phyloP scores from a whole-genome alignment of 371 early-diverging fungal genomes.

The Syncephalastrum racemosum region DNA sequence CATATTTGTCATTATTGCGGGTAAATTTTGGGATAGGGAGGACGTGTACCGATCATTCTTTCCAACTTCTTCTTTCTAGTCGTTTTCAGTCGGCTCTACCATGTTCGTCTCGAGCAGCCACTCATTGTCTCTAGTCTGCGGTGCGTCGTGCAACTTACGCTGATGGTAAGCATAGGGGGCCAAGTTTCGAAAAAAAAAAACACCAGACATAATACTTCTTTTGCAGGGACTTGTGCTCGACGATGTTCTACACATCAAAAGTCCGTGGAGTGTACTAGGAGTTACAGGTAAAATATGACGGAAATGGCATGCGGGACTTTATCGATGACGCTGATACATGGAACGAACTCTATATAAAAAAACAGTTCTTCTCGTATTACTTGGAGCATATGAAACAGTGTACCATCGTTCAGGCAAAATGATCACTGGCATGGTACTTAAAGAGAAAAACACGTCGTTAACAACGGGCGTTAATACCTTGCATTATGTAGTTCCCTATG shows the following conservation, averaged over 20 bases:
- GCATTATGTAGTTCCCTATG: slow-evolving; percentile 36
- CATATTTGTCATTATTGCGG: slow-evolving; percentile 11
- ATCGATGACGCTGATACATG: no score
- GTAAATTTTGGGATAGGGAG: neutral
- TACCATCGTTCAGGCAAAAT: slow-evolving; percentile 8
- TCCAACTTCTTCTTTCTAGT: neutral
- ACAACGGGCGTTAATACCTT: neutral
- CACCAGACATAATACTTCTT: neutral
- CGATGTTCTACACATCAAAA: slow-evolving; percentile 8
- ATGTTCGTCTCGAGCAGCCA: slow-evolving; percentile 5
- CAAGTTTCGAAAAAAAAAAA: no score
- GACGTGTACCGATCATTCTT: neutral
- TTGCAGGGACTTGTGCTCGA: slow-evolving; percentile 12
- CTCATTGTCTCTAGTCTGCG: slow-evolving; percentile 14
- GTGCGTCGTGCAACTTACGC: slow-evolving; percentile 11
- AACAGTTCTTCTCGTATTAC: slow-evolving; percentile 8
- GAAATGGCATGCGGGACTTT: neutral
- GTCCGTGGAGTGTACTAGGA: slow-evolving; percentile 1
- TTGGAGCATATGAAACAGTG: slow-evolving; percentile 14
- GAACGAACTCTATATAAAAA: neutral
- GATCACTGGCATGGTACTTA: slow-evolving; percentile 7
- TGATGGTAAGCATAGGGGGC: slow-evolving; percentile 5
- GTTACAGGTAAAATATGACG: slow-evolving; percentile 8
- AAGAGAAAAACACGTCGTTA: neutral
- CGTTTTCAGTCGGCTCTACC: neutral